Base-by-base conservation (phyloP, 805 yeast genomes). In the Yamadazyma insecticola region DNA sequence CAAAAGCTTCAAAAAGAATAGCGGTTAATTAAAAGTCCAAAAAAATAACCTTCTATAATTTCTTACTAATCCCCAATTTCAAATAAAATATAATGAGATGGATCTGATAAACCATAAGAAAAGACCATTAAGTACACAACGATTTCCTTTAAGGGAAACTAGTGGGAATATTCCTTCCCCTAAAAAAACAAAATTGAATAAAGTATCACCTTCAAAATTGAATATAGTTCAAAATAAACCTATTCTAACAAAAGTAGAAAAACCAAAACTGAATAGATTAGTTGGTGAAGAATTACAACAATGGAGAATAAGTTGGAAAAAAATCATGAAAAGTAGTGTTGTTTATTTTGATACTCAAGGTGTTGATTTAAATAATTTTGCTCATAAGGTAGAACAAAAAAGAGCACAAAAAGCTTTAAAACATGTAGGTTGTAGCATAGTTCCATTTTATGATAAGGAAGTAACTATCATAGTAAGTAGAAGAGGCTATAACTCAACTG, bases 381-480 rank as follows among this genome's bases (percentile, higher is more conserved):
- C 45, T 2, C 65, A 61, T 33, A 57, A 60, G 34, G 38, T 44
- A 22, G 72, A 65, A 24, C 63, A 54, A 28, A 66, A 59, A 26
- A 59, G 63, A 29, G 74, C 76, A 3, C 45, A 56, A 10, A 58
- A 60, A 39, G 57, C 72, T 17, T 64, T 74, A 40, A 59, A 55
- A 32, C 65, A 56, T 44, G 71, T 71, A n/a, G 75, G 76, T 3
- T 71, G 76, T 33, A 59, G 50, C 9, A 57, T 71, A 5, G 46
- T 65, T 9, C 62, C 68, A 1, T 56, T 64, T 25, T 74, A 70
- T 43, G 78, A 72, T 40, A 68, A 84, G 70, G 41, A 58, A 24
- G 72, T 65, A 13, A 85, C 96, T 9, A 85, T 88, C 32, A 88
- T 90, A 16, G 74, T 90, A 14, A 77, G 92, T 10, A 69, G 78